Evolutionary conservation across 192 early-diverging fungal genomes (phyloP).

Genomic region (Backusella westeae): DNA sequence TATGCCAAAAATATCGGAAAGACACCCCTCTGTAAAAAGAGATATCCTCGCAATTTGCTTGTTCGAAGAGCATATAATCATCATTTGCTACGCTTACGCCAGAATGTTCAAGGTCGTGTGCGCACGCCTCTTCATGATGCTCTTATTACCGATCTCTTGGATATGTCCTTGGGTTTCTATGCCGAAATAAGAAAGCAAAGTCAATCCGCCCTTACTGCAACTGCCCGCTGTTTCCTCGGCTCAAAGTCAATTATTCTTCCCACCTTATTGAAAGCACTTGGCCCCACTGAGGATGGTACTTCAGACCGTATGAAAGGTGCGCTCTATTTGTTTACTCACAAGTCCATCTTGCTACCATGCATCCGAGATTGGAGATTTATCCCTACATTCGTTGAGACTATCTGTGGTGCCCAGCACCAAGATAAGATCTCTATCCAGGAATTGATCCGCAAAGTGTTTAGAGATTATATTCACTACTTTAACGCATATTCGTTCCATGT

Average conservation of each 20-base stretch:
- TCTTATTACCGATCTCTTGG: slow-evolving; percentile 51
- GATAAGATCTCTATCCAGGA: slow-evolving; percentile 73
- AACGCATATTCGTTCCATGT: slow-evolving; percentile 48
- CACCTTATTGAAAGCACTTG: slow-evolving; percentile 46
- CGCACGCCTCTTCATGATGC: slow-evolving; percentile 49
- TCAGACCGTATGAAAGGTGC: slow-evolving; percentile 66
- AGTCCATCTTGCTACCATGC: slow-evolving; percentile 47
- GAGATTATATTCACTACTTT: slow-evolving; percentile 55
- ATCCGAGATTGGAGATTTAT: slow-evolving; percentile 58
- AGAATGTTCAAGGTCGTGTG: slow-evolving; percentile 49
- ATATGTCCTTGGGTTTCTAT: slow-evolving; percentile 55
- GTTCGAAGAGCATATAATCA: slow-evolving; percentile 49
- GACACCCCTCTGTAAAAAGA: slow-evolving; percentile 44
- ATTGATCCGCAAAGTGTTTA: slow-evolving; percentile 59
- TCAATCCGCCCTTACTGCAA: slow-evolving; percentile 45
- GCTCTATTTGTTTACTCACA: slow-evolving; percentile 58
- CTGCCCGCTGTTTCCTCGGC: slow-evolving; percentile 48
- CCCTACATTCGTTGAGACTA: slow-evolving; percentile 47
- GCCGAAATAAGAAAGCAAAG: slow-evolving; percentile 59
- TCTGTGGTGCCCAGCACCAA: slow-evolving; percentile 61
- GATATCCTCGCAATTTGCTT: slow-evolving; percentile 50
- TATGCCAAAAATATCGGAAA: slow-evolving; percentile 49
- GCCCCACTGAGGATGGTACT: slow-evolving; percentile 30
- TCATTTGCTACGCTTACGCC: slow-evolving; percentile 54
- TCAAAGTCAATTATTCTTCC: slow-evolving; percentile 49